Base-by-base conservation (phyloP, 2,329 filamentous ascomycete species). In the Curvularia sp. region DNA sequence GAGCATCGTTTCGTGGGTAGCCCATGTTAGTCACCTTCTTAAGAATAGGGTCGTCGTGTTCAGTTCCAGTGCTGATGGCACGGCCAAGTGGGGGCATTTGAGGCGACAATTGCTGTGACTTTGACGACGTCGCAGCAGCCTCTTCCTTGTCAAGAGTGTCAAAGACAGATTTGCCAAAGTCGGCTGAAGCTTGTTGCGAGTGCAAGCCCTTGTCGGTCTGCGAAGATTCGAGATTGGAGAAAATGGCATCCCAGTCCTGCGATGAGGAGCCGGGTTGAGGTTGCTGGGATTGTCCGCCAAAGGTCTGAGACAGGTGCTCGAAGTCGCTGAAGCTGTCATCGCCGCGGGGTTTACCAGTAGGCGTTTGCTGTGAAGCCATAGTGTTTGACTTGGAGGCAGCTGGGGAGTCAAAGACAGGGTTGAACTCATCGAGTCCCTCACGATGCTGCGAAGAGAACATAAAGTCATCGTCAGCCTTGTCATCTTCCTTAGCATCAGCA, bases 171-270 rank as follows among this genome's bases (percentile, higher is more conserved):
- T 77, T 76, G 60, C 74, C 70, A 43, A 71, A 68, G 39, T 77
- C 74, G 58, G 76, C 67, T 65, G 70, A 66, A 4, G 65, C 61
- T 46, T 77, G 73, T 57, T 72, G 71, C 4, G 73, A 64, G 53
- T 71, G 68, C 9, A 67, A 55, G n/a, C 58, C 55, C 63, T 74
- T 75, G 51, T 76, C 73, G 27, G 63, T 64, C 49, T 73, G 71
- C 18, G 73, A 70, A 1, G 84, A 84, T 67, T 94, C 90, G 7
- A 96, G 81, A 25, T 89, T 89, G 1, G 91, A 90, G 79, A 98
- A 98, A 54, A 98, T 92, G 38, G 92, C 90, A 71, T 98, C 94
- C 95, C 95, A 98, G 75, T 98, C 94, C 67, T 96, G 90, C 32
- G 80, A 77, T 1, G 73, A 72, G 25, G 74, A 64, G 47, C 80